phyloP scores from a whole-genome alignment of 169 alveolate species.

The Plasmodium reichenowi region DNA sequence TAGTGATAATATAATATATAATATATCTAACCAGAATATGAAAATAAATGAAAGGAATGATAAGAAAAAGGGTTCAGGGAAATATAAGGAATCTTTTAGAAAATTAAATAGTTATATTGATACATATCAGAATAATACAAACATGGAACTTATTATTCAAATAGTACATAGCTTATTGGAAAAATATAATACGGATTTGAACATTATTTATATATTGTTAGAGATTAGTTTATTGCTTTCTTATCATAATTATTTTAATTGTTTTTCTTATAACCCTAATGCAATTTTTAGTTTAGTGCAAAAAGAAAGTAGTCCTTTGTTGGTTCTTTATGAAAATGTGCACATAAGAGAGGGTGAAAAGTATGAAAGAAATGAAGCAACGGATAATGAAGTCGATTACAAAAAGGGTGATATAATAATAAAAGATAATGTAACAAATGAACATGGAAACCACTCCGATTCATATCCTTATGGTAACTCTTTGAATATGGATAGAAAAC shows the following conservation, averaged over 20 bases:
- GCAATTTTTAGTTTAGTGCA: conserved; percentile 48
- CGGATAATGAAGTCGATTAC: background rate
- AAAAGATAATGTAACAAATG: background rate
- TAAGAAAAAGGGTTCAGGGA: background rate
- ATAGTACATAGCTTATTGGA: conserved; percentile 34
- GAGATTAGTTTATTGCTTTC: conserved; percentile 47
- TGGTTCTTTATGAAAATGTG: conserved; percentile 9
- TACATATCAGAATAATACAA: conserved; percentile 17
- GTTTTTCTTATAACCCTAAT: conserved; percentile 58
- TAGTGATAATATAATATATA: conserved; percentile 11
- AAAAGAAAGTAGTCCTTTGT: conserved; percentile 30
- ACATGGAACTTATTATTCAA: conserved; percentile 41
- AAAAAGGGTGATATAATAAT: background rate
- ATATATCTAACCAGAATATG: conserved; percentile 57
- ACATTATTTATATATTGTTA: conserved; percentile 40
- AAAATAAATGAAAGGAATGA: background rate
- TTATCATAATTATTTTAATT: conserved; percentile 34
- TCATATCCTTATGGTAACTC: too few relatives aligned
- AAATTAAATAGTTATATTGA: conserved; percentile 49
- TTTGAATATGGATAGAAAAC: too few relatives aligned
- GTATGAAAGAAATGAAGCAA: background rate
- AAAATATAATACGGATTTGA: conserved; percentile 32
- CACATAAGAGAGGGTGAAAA: too few relatives aligned
- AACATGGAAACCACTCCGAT: background rate
- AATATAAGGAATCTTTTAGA: conserved; percentile 24